phyloP scores from a whole-genome alignment of 306 rosid species.

The Malus domestica region DNA sequence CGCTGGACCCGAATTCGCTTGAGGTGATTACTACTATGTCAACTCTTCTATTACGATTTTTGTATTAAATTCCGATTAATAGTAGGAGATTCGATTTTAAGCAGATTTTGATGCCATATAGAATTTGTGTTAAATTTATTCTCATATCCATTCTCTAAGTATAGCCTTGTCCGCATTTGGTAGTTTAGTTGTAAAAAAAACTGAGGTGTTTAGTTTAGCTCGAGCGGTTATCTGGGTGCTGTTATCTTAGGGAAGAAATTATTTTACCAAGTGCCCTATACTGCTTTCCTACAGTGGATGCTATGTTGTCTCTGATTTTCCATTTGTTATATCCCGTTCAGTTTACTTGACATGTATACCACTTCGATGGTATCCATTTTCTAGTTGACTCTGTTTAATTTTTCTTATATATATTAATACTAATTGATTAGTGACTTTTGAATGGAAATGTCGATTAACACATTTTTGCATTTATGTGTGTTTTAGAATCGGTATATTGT shows the following conservation, averaged over 20 bases:
- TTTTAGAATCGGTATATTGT: slow-evolving; percentile 46
- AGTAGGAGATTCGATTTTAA: neutral
- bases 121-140: slow-evolving; percentile 1
- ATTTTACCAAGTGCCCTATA: neutral
- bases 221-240: neutral
- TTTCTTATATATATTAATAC: neutral
- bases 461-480: neutral
- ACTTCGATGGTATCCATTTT: neutral
- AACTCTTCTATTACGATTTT: neutral
- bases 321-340: neutral
- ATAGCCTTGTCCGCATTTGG: neutral
- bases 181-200: neutral
- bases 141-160: neutral
- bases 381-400: neutral
- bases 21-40: slow-evolving; percentile 45
- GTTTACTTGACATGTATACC: neutral
- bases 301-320: neutral
- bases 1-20: slow-evolving; percentile 42
- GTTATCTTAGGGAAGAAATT: neutral
- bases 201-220: neutral
- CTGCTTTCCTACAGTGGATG: neutral
- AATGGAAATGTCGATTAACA: neutral
- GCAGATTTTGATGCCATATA: neutral
- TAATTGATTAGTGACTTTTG: neutral
- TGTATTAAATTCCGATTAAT: neutral